Percentiles rank a stretch among this genome's conserved stretches.
phyloP scores from a whole-genome alignment of 208 protist genomes.

The Acanthamoeba castellanii region DNA sequence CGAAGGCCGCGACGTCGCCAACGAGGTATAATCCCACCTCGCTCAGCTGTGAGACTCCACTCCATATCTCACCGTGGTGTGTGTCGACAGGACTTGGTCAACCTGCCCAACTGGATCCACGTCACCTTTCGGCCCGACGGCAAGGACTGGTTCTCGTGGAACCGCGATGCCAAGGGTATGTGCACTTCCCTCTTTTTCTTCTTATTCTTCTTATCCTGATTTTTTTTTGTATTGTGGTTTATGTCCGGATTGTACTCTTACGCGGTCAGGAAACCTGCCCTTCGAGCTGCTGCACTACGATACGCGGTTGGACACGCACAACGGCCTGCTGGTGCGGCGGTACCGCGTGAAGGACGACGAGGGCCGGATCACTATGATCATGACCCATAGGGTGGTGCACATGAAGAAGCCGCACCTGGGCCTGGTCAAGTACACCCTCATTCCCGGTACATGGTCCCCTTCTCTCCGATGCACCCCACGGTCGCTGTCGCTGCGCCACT shows the following conservation, averaged over 20 bases:
- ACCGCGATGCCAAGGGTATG: not conserved
- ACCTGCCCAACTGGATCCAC: conserved; percentile 70
- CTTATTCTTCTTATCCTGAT: not conserved
- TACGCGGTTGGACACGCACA: not conserved
- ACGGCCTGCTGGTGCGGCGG: not conserved
- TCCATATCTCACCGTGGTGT: too few species aligned
- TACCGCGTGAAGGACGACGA: conserved; percentile 20
- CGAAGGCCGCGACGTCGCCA: conserved; percentile 36
- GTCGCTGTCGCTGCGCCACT: not conserved
- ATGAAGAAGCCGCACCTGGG: conserved; percentile 55
- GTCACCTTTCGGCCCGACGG: conserved; percentile 29
- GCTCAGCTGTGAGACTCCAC: not conserved
- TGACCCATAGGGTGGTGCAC: conserved; percentile 18
- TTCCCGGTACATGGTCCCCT: not conserved
- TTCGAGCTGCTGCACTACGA: conserved; percentile 33
- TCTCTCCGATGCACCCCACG: not conserved
- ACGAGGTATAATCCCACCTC: not conserved
- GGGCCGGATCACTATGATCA: conserved; percentile 28
- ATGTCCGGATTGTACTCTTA: not conserved
- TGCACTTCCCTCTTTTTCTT: not conserved
- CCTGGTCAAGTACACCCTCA: conserved; percentile 36
- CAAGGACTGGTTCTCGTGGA: conserved; percentile 39
- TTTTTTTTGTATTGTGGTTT: not conserved
- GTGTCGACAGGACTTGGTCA: conserved; percentile 54
- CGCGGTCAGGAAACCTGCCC: not conserved